A percentile compares a stretch with the other conserved stretches of the same genome.
Evolutionary conservation across 2,329 filamentous ascomycete species (phyloP).

Genomic region (Xylariaceae sp.): DNA sequence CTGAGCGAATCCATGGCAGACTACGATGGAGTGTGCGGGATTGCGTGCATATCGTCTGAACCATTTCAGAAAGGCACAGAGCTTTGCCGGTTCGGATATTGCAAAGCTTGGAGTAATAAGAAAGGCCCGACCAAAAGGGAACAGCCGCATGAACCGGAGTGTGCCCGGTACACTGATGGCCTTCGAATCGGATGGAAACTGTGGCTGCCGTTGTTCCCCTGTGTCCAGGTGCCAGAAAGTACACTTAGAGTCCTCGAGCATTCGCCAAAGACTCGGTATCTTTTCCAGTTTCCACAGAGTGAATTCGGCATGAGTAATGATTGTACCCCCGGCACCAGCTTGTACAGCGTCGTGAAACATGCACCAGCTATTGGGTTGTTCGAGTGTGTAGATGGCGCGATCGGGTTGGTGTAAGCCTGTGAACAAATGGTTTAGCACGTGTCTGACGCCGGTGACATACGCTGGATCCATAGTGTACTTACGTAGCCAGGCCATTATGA

Average conservation of each 20-base stretch:
- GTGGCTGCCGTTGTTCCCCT: conserved; percentile 26
- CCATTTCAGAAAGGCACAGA: conserved; percentile 39
- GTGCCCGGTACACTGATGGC: conserved; percentile 28
- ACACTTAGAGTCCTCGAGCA: conserved; percentile 25
- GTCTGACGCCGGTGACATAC: neutral
- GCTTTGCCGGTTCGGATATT: conserved; percentile 39
- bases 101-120: conserved; percentile 47
- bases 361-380: conserved; percentile 24
- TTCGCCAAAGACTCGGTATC: conserved; percentile 25
- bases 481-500: conserved; percentile 30
- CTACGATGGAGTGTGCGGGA: conserved; percentile 33
- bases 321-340: conserved; percentile 25
- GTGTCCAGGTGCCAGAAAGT: conserved; percentile 30
- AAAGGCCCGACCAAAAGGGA: conserved; percentile 42
- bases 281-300: conserved; percentile 24
- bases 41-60: conserved; percentile 25
- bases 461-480: conserved; percentile 15
- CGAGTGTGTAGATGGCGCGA: conserved; percentile 29
- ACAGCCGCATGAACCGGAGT: conserved; percentile 37
- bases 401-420: conserved; percentile 25
- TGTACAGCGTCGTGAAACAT: conserved; percentile 27
- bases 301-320: conserved; percentile 30
- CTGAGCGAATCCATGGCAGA: conserved; percentile 33
- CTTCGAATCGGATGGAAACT: conserved; percentile 29
- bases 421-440: conserved; percentile 6